A percentile compares a stretch with the other conserved stretches of the same genome.
phyloP scores from a whole-genome alignment of 2,329 filamentous ascomycete genomes.

The Gaeumannomyces tritici region DNA sequence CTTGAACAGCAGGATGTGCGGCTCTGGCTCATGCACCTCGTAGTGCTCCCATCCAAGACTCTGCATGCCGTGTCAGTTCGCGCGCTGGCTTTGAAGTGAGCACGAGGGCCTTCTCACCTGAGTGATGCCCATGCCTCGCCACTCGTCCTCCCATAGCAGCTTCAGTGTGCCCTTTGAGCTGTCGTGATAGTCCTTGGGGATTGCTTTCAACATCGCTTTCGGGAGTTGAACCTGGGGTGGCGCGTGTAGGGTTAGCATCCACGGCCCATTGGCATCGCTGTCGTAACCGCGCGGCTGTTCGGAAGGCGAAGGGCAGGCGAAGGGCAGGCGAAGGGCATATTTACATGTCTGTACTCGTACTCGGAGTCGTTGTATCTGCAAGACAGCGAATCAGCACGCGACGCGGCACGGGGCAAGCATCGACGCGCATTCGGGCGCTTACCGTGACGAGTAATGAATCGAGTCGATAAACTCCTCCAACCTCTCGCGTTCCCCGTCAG shows the following conservation, averaged over 20 bases:
- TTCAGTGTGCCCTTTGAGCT: slow-evolving; percentile 84
- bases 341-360: slow-evolving; percentile 86
- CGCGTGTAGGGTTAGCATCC: neutral
- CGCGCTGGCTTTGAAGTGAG: neutral
- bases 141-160: slow-evolving; percentile 96
- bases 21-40: slow-evolving; percentile 96
- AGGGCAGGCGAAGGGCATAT: no score
- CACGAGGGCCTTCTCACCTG: slow-evolving; percentile 50
- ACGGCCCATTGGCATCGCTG: no score
- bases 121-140: slow-evolving; percentile 93
- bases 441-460: slow-evolving; percentile 94
- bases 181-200: slow-evolving; percentile 62
- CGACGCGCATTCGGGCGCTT: neutral
- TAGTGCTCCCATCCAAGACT: slow-evolving; percentile 99
- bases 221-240: slow-evolving; percentile 60
- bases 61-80: slow-evolving; percentile 33
- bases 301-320: no score
- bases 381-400: slow-evolving; percentile 9
- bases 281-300: neutral
- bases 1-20: slow-evolving; percentile 98
- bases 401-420: neutral
- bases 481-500: slow-evolving; percentile 70
- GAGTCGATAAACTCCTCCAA: slow-evolving; percentile 87
- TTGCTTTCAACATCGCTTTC: slow-evolving; percentile 95
- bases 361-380: slow-evolving; percentile 82